Percentiles rank a stretch among this genome's conserved stretches.
Conservation (phyloP, 495 filamentous ascomycete species). For the Penicillium tannophilum region DNA sequence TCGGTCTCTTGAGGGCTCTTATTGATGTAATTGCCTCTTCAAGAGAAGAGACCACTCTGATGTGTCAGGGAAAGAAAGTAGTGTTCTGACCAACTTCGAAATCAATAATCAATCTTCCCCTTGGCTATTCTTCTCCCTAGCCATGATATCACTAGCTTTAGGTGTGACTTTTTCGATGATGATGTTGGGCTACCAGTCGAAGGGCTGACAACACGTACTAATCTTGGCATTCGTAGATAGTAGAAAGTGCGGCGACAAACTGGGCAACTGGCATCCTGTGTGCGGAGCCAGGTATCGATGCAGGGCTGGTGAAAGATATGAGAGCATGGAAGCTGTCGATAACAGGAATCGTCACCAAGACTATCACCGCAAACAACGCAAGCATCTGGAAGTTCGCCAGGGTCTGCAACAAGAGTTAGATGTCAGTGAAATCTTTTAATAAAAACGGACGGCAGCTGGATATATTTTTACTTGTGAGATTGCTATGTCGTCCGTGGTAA, state of each 20-base stretch:
- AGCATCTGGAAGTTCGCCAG: conserved; percentile 1
- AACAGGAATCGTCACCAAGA: not conserved
- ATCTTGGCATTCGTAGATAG: not conserved
- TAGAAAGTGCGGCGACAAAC: conserved; percentile 3
- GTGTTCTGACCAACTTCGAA: too few species aligned
- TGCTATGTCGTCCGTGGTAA: not conserved
- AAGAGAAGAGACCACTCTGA: too few species aligned
- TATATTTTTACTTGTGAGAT: not conserved
- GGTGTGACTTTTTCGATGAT: not conserved
- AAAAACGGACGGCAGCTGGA: not conserved
- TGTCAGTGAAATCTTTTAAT: not conserved
- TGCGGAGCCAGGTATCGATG: conserved; percentile 6
- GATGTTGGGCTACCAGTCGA: not conserved
- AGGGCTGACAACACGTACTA: not conserved
- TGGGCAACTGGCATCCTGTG: conserved; percentile 5
- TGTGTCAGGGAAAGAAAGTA: too few species aligned
- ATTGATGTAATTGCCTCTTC: too few species aligned
- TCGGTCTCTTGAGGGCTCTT: too few species aligned
- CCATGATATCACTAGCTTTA: not conserved
- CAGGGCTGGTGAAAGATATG: conserved; percentile 12
- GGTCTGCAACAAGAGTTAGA: not conserved
- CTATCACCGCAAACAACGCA: not conserved
- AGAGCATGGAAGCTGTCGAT: conserved; percentile 5
- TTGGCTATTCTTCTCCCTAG: not conserved
- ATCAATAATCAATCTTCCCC: not conserved